Percentiles rank a stretch among this genome's conserved stretches.
These are phyloP conservation scores for Hanseniaspora pseudoguilliermondii DNA, from an alignment of 805 yeast species.

Conservation along the genomic window DNA sequence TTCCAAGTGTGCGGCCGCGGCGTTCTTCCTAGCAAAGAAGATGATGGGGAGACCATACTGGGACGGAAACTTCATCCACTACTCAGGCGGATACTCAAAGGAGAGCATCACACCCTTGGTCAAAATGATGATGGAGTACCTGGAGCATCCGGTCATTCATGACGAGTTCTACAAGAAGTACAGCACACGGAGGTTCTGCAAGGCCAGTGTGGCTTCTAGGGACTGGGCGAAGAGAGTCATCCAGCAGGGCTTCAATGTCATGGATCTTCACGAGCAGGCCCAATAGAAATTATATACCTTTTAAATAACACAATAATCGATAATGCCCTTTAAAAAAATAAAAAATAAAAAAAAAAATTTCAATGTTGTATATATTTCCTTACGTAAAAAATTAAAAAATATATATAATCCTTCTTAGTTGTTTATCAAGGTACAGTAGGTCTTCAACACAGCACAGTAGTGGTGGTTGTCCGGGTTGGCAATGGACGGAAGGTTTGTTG, in stretches of 20 bases:
- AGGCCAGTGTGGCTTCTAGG: constrained; percentile 66
- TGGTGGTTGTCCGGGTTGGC: neutral
- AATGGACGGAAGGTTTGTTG: constrained; percentile 23
- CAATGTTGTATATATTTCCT: no score
- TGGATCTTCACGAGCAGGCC: constrained; percentile 27
- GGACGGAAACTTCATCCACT: constrained; percentile 79
- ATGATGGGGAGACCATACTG: constrained; percentile 62
- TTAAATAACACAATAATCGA: no score
- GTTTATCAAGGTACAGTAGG: neutral
- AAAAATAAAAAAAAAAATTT: no score
- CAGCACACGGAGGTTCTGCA: constrained; percentile 77
- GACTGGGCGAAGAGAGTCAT: constrained; percentile 63
- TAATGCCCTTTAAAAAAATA: no score
- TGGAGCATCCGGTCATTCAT: constrained; percentile 69
- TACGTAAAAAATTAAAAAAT: no score
- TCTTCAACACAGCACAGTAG: neutral
- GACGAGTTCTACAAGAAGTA: constrained; percentile 90
- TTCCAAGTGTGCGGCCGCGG: constrained; percentile 74
- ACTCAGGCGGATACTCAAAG: constrained; percentile 79
- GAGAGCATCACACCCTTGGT: constrained; percentile 60
- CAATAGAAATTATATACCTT: neutral
- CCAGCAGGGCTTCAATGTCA: constrained; percentile 28
- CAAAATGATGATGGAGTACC: constrained; percentile 61
- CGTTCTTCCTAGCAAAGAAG: constrained; percentile 74
- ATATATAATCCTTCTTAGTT: neutral